A percentile compares a stretch with the other conserved stretches of the same genome.
phyloP scores from a whole-genome alignment of 805 yeast species.

The Soucietia sequanensis region DNA sequence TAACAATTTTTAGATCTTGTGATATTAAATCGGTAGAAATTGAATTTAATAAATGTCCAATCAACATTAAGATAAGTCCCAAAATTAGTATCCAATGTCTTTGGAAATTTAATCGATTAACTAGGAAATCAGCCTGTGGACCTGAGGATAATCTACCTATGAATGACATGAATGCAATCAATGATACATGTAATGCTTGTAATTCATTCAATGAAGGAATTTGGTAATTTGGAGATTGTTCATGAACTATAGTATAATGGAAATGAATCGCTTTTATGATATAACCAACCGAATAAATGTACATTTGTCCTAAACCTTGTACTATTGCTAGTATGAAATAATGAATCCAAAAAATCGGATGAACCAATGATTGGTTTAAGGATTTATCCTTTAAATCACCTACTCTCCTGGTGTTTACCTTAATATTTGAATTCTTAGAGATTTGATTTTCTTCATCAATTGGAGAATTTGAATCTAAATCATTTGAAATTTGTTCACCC shows the following conservation, averaged over 20 bases:
- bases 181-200: constrained; percentile 34
- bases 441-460: neutral
- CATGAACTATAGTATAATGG: constrained; percentile 12
- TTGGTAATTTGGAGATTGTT: neutral
- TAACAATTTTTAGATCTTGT: constrained; percentile 11
- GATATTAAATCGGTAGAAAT: constrained; percentile 12
- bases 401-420: too few relatives aligned
- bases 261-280: constrained; percentile 27
- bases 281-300: constrained; percentile 33
- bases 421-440: neutral
- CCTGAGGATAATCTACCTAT: constrained; percentile 31
- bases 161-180: constrained; percentile 31
- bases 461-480: neutral
- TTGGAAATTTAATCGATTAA: constrained; percentile 20
- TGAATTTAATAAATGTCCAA: constrained; percentile 25
- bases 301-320: constrained; percentile 41
- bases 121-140: constrained; percentile 28
- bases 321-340: constrained; percentile 26
- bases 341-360: constrained; percentile 33
- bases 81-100: constrained; percentile 32
- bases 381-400: constrained; percentile 15
- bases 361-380: constrained; percentile 20
- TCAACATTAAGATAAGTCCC: constrained; percentile 27
- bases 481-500: neutral
- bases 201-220: constrained; percentile 16